Evolutionary conservation across 2,329 filamentous ascomycete species (phyloP).

Genomic region (Helotiales sp.): DNA sequence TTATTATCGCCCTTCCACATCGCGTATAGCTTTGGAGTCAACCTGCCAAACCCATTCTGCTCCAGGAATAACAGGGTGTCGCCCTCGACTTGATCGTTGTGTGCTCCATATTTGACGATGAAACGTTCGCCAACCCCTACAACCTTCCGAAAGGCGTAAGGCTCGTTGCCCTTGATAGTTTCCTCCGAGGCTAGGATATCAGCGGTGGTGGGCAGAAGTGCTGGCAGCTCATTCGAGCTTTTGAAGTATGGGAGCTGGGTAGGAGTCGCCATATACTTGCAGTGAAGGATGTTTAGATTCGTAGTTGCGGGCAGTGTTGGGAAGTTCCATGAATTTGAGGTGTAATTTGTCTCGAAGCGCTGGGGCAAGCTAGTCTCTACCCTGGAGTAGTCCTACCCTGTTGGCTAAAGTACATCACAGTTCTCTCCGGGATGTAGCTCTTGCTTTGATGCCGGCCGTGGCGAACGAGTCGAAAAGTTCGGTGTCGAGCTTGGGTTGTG

Average conservation of each 20-base stretch:
- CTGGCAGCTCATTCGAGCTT: slow-evolving; percentile 4
- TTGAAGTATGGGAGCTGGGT: slow-evolving; percentile 7
- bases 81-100: slow-evolving; percentile 14
- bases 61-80: slow-evolving; percentile 19
- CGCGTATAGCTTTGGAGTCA: slow-evolving; percentile 18
- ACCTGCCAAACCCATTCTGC: slow-evolving; percentile 1
- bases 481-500: no score
- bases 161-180: slow-evolving; percentile 9
- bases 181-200: slow-evolving; percentile 11
- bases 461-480: no score
- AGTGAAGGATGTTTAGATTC: no score
- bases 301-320: no score
- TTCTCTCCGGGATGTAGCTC: no score
- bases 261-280: background rate
- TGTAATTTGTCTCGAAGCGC: no score
- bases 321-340: no score
- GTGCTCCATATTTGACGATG: slow-evolving; percentile 16
- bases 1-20: slow-evolving; percentile 17
- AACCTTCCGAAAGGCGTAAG: slow-evolving; percentile 13
- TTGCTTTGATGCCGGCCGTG: no score
- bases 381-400: no score
- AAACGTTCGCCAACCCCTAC: slow-evolving; percentile 16
- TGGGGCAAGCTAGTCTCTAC: no score
- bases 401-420: no score
- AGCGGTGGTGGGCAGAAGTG: slow-evolving; percentile 3